Evolutionary conservation across 1,284 basidiomycete species (phyloP), one percentile per base, ranked within the genome.

Genomic region (Mycosarcoma maydis): DNA sequence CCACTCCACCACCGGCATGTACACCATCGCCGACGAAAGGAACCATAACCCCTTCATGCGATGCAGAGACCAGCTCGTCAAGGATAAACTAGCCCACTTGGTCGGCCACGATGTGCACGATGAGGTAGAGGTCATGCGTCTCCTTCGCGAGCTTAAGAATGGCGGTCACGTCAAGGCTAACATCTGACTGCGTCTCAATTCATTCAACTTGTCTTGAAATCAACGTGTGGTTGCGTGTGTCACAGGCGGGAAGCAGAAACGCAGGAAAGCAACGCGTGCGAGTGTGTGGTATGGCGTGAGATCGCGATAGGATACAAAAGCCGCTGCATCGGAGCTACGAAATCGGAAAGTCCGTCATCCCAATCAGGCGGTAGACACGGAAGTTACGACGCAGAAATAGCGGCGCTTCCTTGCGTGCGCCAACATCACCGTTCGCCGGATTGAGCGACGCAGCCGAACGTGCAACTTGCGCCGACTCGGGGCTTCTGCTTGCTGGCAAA

Each of bases 21-120:
- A 90, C 23, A 92, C 91, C 0, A 90, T 94, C 47, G 89, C 85
- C 0, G 89, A 94, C 71, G 92, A 94, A 84, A 91, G 90, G 82
- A 24, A 53, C 29, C 80, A 82, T 44, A 83, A 83, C 42, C 76
- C 78, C 1, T 83, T 83, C 48, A 82, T 82, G 82, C 54, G 80
- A 1, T 59, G 67, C n/a, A n/a, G 58, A 0, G 80, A 81, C 30
- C 11, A 27, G 0, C 55, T 64, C 24, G 74, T 80, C 23, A 48
- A 65, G 45, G 17, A 75, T 86, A 86, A 77, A 3, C 82, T 85
- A 4, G 34, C 36, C 7, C 3, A 54, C 24, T 9, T 47, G 6
- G 16, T 33, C 4, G 50, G 48, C 5, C 34, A 13, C 6, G 36
- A 59, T 2, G 84, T 83, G 29, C 83, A 84, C 5, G 82, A 86